These are phyloP conservation scores for Setaria viridis DNA, from an alignment of 202 grass and related monocot genomes.

Conservation along the genomic window DNA sequence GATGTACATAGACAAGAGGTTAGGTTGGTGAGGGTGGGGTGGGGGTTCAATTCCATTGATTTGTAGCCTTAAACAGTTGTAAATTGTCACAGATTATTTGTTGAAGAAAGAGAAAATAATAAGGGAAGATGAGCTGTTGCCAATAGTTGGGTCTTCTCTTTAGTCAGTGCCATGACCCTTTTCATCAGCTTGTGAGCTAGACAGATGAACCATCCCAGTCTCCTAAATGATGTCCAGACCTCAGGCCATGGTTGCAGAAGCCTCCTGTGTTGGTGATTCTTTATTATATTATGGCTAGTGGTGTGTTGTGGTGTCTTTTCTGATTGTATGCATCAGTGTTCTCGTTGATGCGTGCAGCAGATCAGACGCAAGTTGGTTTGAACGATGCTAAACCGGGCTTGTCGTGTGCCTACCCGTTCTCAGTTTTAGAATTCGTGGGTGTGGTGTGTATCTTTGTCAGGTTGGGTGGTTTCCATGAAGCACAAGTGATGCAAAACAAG, in stretches of 20 bases:
- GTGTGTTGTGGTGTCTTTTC: not conserved
- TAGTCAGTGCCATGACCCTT: conserved; percentile 2
- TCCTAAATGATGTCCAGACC: conserved; percentile 27
- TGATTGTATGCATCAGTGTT: conserved; percentile 6
- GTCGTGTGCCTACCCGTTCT: too few relatives aligned
- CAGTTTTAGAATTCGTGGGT: too few relatives aligned
- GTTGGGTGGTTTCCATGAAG: not conserved
- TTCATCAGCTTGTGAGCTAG: conserved; percentile 32
- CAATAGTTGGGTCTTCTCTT: conserved; percentile 29
- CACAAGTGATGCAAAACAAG: not conserved
- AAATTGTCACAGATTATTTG: conserved; percentile 59
- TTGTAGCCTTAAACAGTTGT: conserved; percentile 61
- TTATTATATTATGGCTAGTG: not conserved
- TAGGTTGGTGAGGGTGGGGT: conserved; percentile 50
- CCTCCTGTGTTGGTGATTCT: not conserved
- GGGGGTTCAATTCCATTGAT: conserved; percentile 54
- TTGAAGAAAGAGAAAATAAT: conserved; percentile 51
- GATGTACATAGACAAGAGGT: conserved; percentile 53
- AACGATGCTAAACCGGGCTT: not conserved
- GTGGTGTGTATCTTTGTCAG: not conserved
- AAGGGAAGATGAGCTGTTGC: conserved; percentile 48
- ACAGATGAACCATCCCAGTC: conserved; percentile 23
- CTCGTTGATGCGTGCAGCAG: not conserved
- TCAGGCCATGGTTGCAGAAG: not conserved
- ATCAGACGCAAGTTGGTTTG: not conserved